A percentile compares a stretch with the other conserved stretches of the same genome.
Evolutionary conservation across 1,284 basidiomycete genomes (phyloP).

Genomic region (Pseudozyma flocculosa): DNA sequence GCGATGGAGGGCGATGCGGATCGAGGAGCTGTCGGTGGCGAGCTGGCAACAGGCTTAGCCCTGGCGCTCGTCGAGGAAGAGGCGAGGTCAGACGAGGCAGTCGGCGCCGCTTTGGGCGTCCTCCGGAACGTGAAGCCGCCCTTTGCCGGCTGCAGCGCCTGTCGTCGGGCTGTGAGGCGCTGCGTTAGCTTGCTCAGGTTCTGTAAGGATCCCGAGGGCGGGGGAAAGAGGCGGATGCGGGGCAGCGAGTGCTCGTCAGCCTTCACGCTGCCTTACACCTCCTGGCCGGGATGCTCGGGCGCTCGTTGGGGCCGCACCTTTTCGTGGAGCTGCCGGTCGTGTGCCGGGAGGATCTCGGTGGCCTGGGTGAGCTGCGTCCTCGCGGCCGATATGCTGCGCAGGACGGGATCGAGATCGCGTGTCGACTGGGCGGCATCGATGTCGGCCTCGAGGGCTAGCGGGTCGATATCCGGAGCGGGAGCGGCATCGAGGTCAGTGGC

Average conservation of each 20-base stretch:
- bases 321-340: conserved; percentile 26
- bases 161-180: not conserved
- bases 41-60: no score
- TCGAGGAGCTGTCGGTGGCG: no score
- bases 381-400: conserved; percentile 11
- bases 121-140: not conserved
- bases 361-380: conserved; percentile 16
- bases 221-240: no score
- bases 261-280: no score
- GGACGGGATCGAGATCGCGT: conserved; percentile 9
- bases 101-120: not conserved
- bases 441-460: conserved; percentile 3
- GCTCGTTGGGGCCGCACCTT: no score
- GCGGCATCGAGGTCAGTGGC: not conserved
- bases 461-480: no score
- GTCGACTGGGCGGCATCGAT: not conserved
- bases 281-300: no score
- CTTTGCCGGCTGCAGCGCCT: not conserved
- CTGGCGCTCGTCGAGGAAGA: no score
- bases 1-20: no score
- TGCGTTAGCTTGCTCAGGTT: not conserved
- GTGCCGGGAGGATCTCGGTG: conserved; percentile 21
- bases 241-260: no score
- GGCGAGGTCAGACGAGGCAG: not conserved
- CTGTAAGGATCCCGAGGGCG: not conserved